Base-by-base conservation (phyloP, 208 protist genomes). In the Leishmania tarentolae region DNA sequence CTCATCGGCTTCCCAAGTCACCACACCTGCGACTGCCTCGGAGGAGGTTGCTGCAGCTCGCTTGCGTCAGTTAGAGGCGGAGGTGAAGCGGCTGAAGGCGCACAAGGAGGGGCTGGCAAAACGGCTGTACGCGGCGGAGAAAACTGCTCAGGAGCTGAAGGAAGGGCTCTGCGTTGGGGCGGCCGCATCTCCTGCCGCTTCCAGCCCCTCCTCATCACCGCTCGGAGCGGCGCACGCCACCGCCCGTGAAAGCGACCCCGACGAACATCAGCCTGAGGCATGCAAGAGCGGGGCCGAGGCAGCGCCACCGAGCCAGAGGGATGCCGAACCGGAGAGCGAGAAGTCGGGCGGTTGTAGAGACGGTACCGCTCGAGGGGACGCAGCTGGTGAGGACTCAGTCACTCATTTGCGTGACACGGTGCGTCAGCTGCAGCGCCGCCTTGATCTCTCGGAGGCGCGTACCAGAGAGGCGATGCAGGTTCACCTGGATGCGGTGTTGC, bases 401-500 rank as follows among this genome's bases (percentile, higher is more conserved):
- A 5, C 46, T 21, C 31, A 72, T 28, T 66, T 81, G 44, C 76
- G 76, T 13, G 65, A 76, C 80, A 76, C 79, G 9, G 69, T 83
- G 65, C 77, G 57, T 0, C 70, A 80, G 69, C 81, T 85, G 66
- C 86, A 84, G 76, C 69, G 68, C 52, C 63, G 77, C 15, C 76
- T 85, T 15, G 78, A 73, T 2, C 8, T 75, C 9, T 69, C 74
- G 35, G 82, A 86, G 80, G 17, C 65, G 40, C 80, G 52, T 0
- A 46, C 53, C 44, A 52, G 68, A 47, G 66, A 75, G 69, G 79
- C 80, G 2, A 61, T 40, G 42, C 61, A 84, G 73, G 7, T 76
- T 44, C 86, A 89, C 42, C 63, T 86, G 40, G 75, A 81, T 61
- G 76, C 84, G 1, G 15, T 87, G 13, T 66, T 81, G 11, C 70